Conservation (phyloP, 345 rosid species). For the Bruguiera parviflora region DNA sequence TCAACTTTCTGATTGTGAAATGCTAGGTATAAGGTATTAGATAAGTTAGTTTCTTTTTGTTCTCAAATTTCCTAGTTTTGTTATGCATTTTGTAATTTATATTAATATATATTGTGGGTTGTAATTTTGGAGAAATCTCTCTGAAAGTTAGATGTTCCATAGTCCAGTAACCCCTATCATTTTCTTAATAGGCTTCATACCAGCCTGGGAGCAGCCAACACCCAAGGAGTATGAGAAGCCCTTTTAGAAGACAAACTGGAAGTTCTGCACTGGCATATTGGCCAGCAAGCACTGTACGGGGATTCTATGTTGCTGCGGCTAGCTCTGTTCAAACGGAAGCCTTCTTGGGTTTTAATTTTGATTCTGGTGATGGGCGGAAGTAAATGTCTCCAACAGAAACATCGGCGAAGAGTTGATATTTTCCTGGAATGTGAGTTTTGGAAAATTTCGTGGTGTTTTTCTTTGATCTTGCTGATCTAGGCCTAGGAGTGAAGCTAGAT, state of each 20-base stretch:
- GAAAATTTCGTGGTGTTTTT: neutral
- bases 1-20: neutral
- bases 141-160: neutral
- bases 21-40: neutral
- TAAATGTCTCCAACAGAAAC: constrained; percentile 13
- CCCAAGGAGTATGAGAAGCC: constrained; percentile 71
- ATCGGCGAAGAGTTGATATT: constrained; percentile 15
- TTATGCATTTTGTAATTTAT: too few relatives aligned
- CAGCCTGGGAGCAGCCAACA: constrained; percentile 76
- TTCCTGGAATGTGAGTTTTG: constrained; percentile 3
- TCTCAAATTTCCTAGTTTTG: too few relatives aligned
- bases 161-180: constrained; percentile 7
- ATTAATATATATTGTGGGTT: neutral
- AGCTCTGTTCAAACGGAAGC: neutral
- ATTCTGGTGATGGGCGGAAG: constrained; percentile 6
- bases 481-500: too few relatives aligned
- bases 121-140: neutral
- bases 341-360: constrained; percentile 3
- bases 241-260: constrained; percentile 38
- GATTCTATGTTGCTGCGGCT: constrained; percentile 12
- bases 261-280: constrained; percentile 14
- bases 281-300: neutral
- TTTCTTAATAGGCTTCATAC: constrained; percentile 65
- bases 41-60: neutral
- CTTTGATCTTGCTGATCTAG: too few relatives aligned